These are phyloP conservation scores for Crassisporium funariophilum DNA, from an alignment of 768 basidiomycete species.

Conservation along the genomic window DNA sequence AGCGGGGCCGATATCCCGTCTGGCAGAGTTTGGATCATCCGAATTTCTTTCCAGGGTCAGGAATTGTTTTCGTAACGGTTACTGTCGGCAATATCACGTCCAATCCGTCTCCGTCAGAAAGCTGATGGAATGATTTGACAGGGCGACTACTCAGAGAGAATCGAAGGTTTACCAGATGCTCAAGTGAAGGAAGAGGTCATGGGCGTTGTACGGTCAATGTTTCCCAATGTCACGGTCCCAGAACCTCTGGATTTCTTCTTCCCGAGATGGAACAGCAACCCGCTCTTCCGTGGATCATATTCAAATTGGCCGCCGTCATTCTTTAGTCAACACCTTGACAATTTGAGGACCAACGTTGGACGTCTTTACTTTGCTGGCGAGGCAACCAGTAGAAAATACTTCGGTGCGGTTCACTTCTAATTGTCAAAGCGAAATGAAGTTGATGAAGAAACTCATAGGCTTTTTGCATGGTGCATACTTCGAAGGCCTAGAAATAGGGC, in stretches of 20 bases:
- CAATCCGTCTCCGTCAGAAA: not conserved
- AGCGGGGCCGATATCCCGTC: slow-evolving; percentile 64
- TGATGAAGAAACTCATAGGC: slow-evolving; percentile 29
- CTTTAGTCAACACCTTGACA: slow-evolving; percentile 51
- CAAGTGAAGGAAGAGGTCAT: slow-evolving; percentile 57
- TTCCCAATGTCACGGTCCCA: slow-evolving; percentile 53
- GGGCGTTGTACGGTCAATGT: slow-evolving; percentile 61
- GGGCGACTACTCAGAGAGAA: slow-evolving; percentile 63
- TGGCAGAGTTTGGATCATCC: slow-evolving; percentile 67
- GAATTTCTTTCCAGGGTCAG: slow-evolving; percentile 61
- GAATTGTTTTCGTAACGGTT: slow-evolving; percentile 56
- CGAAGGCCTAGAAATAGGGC: slow-evolving; percentile 47
- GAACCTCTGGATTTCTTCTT: slow-evolving; percentile 58
- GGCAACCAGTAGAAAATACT: slow-evolving; percentile 58
- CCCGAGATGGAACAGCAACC: slow-evolving; percentile 55
- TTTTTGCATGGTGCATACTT: slow-evolving; percentile 60
- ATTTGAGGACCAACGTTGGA: slow-evolving; percentile 55
- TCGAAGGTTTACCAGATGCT: slow-evolving; percentile 51
- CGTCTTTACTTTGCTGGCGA: slow-evolving; percentile 67
- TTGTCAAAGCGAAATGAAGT: not conserved
- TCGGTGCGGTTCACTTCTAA: slow-evolving; percentile 39
- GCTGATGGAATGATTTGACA: slow-evolving; percentile 20
- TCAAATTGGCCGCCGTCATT: slow-evolving; percentile 74
- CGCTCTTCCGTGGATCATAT: slow-evolving; percentile 60
- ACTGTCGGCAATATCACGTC: slow-evolving; percentile 31